Evolutionary conservation across 1,284 basidiomycete genomes (phyloP), one percentile per base, ranked within the genome.

Genomic region (Ustilago nuda): DNA sequence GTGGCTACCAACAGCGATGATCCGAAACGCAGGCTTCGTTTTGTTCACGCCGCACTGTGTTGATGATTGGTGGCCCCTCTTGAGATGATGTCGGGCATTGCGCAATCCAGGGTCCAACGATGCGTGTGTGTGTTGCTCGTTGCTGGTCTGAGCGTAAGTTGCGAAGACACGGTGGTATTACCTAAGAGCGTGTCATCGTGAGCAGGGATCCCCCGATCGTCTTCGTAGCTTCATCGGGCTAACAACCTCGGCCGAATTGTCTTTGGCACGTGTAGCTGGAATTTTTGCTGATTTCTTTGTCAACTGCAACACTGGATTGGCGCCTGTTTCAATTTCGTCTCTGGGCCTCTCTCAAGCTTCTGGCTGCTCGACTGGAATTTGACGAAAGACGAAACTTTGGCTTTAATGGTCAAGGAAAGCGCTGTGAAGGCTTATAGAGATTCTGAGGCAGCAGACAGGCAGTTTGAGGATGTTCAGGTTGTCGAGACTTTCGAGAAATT

Each of bases 61-160:
- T 45, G 43, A 19, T 19, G n/a, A 19, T 45, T 19, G 19, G 36
- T 37, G 19, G 36, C 13, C 13, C 36, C 8, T 13, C 36, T 37
- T 37, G 36, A 19, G 19, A 45, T 8, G n/a, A 45, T 19, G 43
- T 19, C 7, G 43, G 23, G 3, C 23, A 27, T 27, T n/a, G 43
- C 43, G 43, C 36, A 32, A n/a, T 66, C 58, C 63, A 71, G 68
- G 63, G 68, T 71, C 68, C 68, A 65, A 37, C 30, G 12, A 33
- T 63, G 61, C 60, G 59, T 61, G 66, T 60, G 58, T 50, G 30
- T 53, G 57, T 19, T 45, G 33, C 19, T 19, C 23, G 35, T 12
- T 37, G 68, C 41, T 70, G 67, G 60, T 65, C 68, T 53, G 59
- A 71, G 68, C 68, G 68, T 56, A 36, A 27, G 2, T 45, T 15